Conservation (phyloP, 495 filamentous ascomycete genomes). For the Delitschia confertaspora region DNA sequence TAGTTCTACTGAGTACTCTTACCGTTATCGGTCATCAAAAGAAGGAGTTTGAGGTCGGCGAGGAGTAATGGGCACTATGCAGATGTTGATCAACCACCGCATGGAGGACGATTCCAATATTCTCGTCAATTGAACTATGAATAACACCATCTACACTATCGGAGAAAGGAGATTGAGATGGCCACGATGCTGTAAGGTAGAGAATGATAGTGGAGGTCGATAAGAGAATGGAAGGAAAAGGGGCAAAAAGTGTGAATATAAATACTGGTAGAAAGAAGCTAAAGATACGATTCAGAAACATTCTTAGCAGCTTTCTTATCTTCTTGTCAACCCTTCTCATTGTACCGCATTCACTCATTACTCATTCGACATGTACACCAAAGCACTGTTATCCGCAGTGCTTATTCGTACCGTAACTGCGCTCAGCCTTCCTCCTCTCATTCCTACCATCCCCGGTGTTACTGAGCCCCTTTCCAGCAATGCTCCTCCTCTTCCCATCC, state of each 20-base stretch:
- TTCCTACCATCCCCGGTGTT: slow-evolving; percentile 50
- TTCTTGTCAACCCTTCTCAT: neutral
- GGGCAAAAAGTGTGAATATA: slow-evolving; percentile 4
- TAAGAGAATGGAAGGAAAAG: neutral
- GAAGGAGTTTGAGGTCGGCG: no score
- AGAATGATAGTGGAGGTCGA: neutral
- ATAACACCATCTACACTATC: slow-evolving; percentile 14
- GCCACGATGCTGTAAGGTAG: neutral
- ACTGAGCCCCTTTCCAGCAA: slow-evolving; percentile 44
- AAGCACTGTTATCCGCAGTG: slow-evolving; percentile 9
- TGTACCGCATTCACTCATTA: no score
- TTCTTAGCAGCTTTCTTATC: slow-evolving; percentile 11
- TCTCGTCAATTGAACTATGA: slow-evolving; percentile 12
- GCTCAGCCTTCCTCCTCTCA: slow-evolving; percentile 45
- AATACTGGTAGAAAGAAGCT: neutral
- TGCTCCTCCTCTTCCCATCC: slow-evolving; percentile 47
- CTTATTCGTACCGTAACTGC: slow-evolving; percentile 11
- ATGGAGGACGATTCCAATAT: no score
- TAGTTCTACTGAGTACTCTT: no score
- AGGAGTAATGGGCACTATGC: no score
- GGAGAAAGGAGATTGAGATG: slow-evolving; percentile 8
- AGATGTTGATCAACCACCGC: no score
- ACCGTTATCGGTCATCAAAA: no score
- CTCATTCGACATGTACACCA: slow-evolving; percentile 12
- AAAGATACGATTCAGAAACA: no score